phyloP scores from a whole-genome alignment of 2,329 filamentous ascomycete species.

The Colletotrichum tamarilloi region DNA sequence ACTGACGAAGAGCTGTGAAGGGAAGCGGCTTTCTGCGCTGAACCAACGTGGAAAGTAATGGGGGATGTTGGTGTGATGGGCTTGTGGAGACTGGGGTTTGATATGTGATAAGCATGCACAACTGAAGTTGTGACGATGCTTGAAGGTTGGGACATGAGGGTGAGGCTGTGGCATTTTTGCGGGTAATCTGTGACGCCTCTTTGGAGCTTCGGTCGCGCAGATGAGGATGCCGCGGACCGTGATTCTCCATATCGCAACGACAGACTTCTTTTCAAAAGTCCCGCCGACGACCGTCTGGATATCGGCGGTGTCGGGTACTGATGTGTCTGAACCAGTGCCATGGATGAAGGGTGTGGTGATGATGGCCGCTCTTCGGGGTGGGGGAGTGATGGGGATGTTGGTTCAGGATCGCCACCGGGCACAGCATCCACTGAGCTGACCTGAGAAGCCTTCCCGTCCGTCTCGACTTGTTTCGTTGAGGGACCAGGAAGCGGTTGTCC shows the following conservation, averaged over 20 bases:
- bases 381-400: constrained; percentile 29
- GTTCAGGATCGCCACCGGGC: constrained; percentile 34
- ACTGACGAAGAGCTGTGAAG: constrained; percentile 69
- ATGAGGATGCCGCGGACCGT: constrained; percentile 45
- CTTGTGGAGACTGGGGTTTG: constrained; percentile 68
- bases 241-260: constrained; percentile 41
- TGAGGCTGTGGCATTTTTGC: constrained; percentile 55
- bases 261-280: constrained; percentile 44
- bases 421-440: constrained; percentile 33
- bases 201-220: constrained; percentile 50
- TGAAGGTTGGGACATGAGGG: constrained; percentile 68
- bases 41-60: constrained; percentile 53
- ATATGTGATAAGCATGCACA: constrained; percentile 76
- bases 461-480: constrained; percentile 34
- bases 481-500: constrained; percentile 23
- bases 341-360: constrained; percentile 29
- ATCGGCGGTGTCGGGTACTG: constrained; percentile 38
- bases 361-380: constrained; percentile 5
- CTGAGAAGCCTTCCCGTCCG: constrained; percentile 24
- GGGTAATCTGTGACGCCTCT: constrained; percentile 58
- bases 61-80: constrained; percentile 64
- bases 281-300: constrained; percentile 37
- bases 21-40: constrained; percentile 50
- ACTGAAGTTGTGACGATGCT: constrained; percentile 71
- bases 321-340: constrained; percentile 19